phyloP scores from a whole-genome alignment of 2,329 filamentous ascomycete species.

The Fusarium haematococcum region DNA sequence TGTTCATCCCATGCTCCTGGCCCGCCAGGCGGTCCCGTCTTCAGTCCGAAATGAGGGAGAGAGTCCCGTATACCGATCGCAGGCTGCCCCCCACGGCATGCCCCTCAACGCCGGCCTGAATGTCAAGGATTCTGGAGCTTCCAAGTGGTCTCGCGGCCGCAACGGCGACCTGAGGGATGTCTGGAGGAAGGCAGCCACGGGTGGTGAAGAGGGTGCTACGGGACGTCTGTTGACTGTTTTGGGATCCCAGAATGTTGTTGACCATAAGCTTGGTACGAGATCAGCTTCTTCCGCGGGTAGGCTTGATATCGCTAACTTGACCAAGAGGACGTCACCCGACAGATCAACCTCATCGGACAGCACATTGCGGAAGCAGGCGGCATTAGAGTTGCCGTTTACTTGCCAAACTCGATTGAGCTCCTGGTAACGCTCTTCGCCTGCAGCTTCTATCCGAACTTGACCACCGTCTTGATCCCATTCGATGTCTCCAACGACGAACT shows the following conservation, averaged over 20 bases:
- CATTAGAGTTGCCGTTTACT: slow-evolving; percentile 86
- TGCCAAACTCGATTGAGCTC: slow-evolving; percentile 93
- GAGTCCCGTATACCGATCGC: slow-evolving; percentile 86
- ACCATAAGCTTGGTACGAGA: slow-evolving; percentile 72
- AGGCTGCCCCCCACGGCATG: slow-evolving; percentile 86
- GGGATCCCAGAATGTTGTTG: slow-evolving; percentile 78
- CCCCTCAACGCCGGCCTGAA: slow-evolving; percentile 81
- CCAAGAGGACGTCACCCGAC: slow-evolving; percentile 77
- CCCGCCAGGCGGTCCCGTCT: slow-evolving; percentile 82
- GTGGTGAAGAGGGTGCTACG: slow-evolving; percentile 72
- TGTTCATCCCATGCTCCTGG: slow-evolving; percentile 90
- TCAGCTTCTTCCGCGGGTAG: not conserved
- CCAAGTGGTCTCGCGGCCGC: slow-evolving; percentile 85
- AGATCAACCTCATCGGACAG: slow-evolving; percentile 88
- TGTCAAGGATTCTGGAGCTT: slow-evolving; percentile 82
- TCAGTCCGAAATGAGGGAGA: slow-evolving; percentile 86
- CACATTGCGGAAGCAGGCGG: slow-evolving; percentile 78
- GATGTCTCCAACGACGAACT: slow-evolving; percentile 77
- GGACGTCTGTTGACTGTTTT: slow-evolving; percentile 83
- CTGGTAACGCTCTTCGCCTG: slow-evolving; percentile 86
- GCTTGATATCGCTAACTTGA: slow-evolving; percentile 13
- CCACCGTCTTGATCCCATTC: slow-evolving; percentile 86
- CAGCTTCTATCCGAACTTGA: slow-evolving; percentile 85
- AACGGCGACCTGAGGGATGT: slow-evolving; percentile 93
- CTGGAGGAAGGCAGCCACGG: slow-evolving; percentile 80